phyloP scores from a whole-genome alignment of 2,329 filamentous ascomycete species.

The Fusarium sp. region DNA sequence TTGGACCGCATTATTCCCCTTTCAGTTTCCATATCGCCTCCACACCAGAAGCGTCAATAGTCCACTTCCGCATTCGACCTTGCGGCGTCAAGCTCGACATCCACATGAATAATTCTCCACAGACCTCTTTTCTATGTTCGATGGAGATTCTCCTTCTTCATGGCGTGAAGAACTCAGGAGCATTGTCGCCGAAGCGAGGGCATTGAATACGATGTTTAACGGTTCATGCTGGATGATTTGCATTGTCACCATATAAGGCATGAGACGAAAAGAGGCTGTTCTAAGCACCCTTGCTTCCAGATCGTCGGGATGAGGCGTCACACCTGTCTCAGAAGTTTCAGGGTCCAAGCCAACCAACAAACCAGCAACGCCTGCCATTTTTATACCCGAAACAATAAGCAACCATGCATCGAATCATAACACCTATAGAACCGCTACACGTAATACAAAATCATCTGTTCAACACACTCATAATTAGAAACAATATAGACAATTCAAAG shows the following conservation, averaged over 20 bases:
- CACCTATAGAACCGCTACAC: neutral
- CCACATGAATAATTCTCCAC: neutral
- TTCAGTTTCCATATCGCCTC: neutral
- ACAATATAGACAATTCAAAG: neutral
- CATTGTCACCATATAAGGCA: neutral
- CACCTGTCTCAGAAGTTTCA: neutral
- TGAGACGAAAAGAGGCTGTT: neutral
- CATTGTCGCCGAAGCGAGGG: neutral
- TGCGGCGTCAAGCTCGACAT: conserved; percentile 26
- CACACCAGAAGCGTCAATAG: neutral
- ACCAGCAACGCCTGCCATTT: neutral
- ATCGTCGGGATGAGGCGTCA: conserved; percentile 9
- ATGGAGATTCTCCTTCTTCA: neutral
- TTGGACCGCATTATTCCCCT: neutral
- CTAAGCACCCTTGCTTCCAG: neutral
- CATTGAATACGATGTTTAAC: neutral
- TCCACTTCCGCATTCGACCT: conserved; percentile 22
- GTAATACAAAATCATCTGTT: neutral
- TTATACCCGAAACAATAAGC: conserved; percentile 2
- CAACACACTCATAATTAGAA: neutral
- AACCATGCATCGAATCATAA: conserved; percentile 1
- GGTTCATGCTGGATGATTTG: neutral
- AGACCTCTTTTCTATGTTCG: neutral
- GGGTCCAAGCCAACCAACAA: conserved; percentile 6
- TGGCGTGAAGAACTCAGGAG: neutral